Percentiles rank a stretch among this genome's conserved stretches.
phyloP scores from a whole-genome alignment of 164 flowering plant genomes.

The Paratinospora sagittata region DNA sequence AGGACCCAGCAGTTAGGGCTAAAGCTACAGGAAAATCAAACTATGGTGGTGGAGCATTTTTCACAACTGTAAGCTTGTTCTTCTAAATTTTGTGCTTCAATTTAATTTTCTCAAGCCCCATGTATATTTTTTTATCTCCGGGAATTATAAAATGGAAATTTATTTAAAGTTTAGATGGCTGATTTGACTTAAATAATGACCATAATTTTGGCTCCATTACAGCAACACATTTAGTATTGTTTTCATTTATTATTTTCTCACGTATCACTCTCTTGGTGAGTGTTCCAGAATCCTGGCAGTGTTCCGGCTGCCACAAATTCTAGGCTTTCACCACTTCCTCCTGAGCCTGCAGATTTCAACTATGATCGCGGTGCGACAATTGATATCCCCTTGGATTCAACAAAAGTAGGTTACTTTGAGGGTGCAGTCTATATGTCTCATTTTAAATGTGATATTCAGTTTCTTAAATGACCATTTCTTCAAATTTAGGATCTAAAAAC shows the following conservation, averaged over 20 bases:
- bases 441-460: not conserved
- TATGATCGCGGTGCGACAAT: slow-evolving; percentile 65
- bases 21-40: slow-evolving; percentile 39
- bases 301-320: slow-evolving; percentile 62
- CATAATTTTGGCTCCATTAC: not conserved
- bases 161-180: not conserved
- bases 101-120: not conserved
- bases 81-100: not conserved
- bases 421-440: slow-evolving; percentile 1
- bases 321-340: slow-evolving; percentile 92
- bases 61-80: slow-evolving; percentile 42
- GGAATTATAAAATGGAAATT: not conserved
- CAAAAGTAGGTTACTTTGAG: slow-evolving; percentile 24
- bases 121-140: not conserved
- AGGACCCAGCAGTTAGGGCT: slow-evolving; percentile 42
- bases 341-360: slow-evolving; percentile 75
- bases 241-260: not conserved
- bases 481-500: slow-evolving; percentile 57
- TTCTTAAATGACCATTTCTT: slow-evolving; percentile 8
- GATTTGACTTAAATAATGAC: not conserved
- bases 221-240: not conserved
- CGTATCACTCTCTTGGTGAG: not conserved
- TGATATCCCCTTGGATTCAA: slow-evolving; percentile 79
- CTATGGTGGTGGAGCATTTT: slow-evolving; percentile 64
- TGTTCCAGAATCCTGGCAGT: slow-evolving; percentile 52